Conservation (phyloP, 2,329 filamentous ascomycete species). For the Cladosporium sp. region DNA sequence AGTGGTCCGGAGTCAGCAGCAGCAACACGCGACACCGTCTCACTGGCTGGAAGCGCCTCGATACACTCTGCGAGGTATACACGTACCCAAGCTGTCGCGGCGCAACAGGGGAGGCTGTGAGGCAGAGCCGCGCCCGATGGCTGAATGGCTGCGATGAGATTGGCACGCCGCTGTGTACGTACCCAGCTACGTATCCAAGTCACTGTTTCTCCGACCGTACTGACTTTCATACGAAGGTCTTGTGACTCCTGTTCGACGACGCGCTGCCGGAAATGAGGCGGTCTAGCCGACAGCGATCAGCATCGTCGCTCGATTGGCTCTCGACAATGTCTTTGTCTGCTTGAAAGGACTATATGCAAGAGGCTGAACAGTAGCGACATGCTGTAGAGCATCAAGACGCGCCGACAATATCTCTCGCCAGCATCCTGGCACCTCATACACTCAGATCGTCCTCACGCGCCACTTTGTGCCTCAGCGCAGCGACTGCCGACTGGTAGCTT, state of each 20-base stretch:
- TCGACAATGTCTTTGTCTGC: background rate
- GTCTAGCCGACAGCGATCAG: conserved; percentile 1
- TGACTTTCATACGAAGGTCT: conserved; percentile 2
- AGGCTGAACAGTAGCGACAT: background rate
- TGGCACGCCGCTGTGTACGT: background rate
- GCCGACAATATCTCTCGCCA: background rate
- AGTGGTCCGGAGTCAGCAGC: conserved; percentile 1
- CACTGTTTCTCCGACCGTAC: conserved; percentile 1
- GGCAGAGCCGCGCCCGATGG: conserved; percentile 7
- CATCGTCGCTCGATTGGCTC: background rate
- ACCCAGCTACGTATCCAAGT: conserved; percentile 7
- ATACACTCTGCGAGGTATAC: conserved; percentile 9
- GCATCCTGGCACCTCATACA: background rate
- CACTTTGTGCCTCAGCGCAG: background rate
- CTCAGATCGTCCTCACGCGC: background rate
- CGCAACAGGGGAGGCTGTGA: background rate
- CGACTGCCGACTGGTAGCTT: background rate
- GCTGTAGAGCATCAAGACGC: background rate
- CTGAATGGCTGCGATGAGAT: background rate
- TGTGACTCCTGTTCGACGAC: conserved; percentile 7
- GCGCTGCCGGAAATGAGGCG: conserved; percentile 7
- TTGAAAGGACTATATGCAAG: background rate
- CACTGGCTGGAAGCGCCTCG: background rate
- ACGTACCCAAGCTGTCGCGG: background rate
- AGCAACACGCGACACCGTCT: background rate